Conservation (phyloP, 2,329 filamentous ascomycete species). For the Biscogniauxia sp. region DNA sequence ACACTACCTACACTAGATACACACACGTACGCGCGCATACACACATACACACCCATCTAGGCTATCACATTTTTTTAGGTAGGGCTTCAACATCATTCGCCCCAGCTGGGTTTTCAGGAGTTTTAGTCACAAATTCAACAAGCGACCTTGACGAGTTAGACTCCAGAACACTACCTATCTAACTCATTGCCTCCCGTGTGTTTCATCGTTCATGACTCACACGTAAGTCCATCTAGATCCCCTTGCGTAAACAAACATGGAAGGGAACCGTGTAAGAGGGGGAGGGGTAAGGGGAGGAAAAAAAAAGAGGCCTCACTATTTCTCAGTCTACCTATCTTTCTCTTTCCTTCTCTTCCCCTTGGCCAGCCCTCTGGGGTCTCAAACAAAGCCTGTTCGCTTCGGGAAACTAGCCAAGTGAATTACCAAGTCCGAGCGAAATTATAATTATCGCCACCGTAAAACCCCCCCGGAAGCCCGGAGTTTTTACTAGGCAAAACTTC, state of each 20-base stretch:
- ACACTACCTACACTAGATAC: too few relatives aligned
- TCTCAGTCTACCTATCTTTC: not conserved
- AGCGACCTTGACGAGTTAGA: not conserved
- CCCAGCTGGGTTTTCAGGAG: not conserved
- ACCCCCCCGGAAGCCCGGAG: not conserved
- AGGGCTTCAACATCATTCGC: not conserved
- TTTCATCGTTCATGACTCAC: conserved; percentile 3
- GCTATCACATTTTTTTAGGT: not conserved
- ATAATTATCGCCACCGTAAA: not conserved
- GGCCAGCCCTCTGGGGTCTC: not conserved
- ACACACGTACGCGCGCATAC: not conserved
- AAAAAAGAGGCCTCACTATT: not conserved
- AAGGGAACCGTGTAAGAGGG: not conserved
- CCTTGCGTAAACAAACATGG: not conserved
- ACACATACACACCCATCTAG: not conserved
- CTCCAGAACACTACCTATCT: not conserved
- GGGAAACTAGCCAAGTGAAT: not conserved
- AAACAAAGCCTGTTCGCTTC: not conserved
- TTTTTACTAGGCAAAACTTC: not conserved
- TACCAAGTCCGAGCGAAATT: not conserved
- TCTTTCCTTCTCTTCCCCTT: not conserved
- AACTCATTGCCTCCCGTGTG: not conserved
- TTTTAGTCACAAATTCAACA: not conserved
- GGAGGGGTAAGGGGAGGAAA: not conserved
- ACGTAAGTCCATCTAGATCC: not conserved